A percentile compares a stretch with the other conserved stretches of the same genome.
Conservation (phyloP, 208 protist genomes). For the Acanthamoeba lugdunensis region DNA sequence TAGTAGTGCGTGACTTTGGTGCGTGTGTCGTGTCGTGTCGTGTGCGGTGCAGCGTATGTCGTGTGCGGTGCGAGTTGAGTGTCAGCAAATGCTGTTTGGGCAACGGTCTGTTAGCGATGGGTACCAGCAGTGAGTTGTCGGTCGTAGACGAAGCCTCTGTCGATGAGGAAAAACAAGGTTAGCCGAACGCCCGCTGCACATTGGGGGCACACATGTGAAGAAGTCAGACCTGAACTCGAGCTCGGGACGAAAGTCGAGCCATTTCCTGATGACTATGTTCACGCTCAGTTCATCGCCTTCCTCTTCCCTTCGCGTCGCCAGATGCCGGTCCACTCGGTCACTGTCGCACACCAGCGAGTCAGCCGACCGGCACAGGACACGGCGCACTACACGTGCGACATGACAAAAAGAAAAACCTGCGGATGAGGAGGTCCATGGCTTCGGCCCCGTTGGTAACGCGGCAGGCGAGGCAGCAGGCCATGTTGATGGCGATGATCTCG, state of each 20-base stretch:
- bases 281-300: slow-evolving; percentile 9
- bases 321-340: slow-evolving; percentile 5
- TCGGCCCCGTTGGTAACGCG: neutral
- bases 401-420: neutral
- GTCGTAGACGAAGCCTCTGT: neutral
- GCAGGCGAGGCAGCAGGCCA: slow-evolving; percentile 49
- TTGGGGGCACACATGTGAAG: too few species aligned
- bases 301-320: neutral
- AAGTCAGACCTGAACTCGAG: neutral
- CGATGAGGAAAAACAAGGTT: neutral
- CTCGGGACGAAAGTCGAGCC: slow-evolving; percentile 21
- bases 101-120: neutral
- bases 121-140: neutral
- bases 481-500: slow-evolving; percentile 58
- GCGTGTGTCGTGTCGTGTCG: neutral
- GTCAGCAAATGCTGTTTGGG: neutral
- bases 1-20: slow-evolving; percentile 54
- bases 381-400: neutral
- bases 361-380: too few species aligned
- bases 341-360: neutral
- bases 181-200: neutral
- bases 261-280: slow-evolving; percentile 21
- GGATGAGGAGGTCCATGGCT: slow-evolving; percentile 23
- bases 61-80: neutral
- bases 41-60: too few species aligned